Conservation (phyloP, 495 filamentous ascomycete species). For the Parathielavia appendiculata region DNA sequence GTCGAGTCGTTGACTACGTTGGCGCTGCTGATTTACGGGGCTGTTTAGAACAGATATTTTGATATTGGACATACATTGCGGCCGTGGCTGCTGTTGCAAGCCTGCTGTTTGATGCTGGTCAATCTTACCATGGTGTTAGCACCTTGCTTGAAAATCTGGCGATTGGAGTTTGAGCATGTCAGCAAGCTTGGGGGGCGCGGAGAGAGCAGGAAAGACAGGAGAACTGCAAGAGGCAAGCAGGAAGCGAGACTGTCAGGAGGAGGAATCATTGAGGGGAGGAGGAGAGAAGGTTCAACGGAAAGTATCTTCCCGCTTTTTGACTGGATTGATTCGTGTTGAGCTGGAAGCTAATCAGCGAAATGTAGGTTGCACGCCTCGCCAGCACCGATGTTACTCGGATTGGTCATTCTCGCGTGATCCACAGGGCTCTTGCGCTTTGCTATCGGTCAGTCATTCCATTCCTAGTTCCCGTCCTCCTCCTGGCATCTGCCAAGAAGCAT, state of each 20-base stretch:
- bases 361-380: not conserved
- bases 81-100: not conserved
- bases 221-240: too few relatives aligned
- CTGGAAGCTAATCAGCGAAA: not conserved
- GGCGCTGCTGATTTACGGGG: conserved; percentile 4
- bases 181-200: too few relatives aligned
- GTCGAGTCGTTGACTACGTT: not conserved
- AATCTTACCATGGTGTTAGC: too few relatives aligned
- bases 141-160: too few relatives aligned
- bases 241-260: too few relatives aligned
- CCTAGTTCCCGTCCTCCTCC: not conserved
- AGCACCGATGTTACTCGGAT: not conserved
- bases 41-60: not conserved
- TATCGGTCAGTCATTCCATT: not conserved
- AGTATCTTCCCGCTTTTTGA: too few relatives aligned
- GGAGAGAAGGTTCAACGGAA: too few relatives aligned
- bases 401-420: not conserved
- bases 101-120: too few relatives aligned
- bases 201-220: too few relatives aligned
- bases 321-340: too few relatives aligned
- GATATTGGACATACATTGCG: not conserved
- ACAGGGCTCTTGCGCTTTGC: not conserved
- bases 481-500: not conserved
- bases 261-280: too few relatives aligned
- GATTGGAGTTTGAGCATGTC: too few relatives aligned